A percentile compares a stretch with the other conserved stretches of the same genome.
Conservation (phyloP, 495 filamentous ascomycete genomes). For the Jackrogersella minutella region DNA sequence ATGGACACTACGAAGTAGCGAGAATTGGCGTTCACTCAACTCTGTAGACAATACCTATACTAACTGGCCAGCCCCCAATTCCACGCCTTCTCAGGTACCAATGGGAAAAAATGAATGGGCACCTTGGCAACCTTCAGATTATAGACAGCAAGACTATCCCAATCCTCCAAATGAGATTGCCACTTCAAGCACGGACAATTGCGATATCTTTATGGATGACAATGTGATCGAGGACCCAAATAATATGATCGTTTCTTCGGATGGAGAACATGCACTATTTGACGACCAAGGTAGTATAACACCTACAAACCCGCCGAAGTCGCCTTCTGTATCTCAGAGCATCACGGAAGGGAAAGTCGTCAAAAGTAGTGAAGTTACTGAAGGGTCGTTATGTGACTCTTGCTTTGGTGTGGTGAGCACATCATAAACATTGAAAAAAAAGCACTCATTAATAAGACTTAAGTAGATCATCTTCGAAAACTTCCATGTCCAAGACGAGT, state of each 20-base stretch:
- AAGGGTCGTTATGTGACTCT: not conserved
- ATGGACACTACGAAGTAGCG: not conserved
- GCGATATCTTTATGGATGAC: not conserved
- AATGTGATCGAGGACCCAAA: not conserved
- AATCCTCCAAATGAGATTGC: not conserved
- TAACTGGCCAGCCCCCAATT: not conserved
- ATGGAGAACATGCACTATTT: not conserved
- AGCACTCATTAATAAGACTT: not conserved
- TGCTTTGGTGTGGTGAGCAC: slow-evolving; percentile 23
- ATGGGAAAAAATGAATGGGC: no score
- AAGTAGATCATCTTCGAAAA: slow-evolving; percentile 7
- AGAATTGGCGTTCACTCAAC: not conserved
- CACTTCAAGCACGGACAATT: not conserved
- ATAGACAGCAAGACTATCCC: not conserved
- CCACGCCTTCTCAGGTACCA: not conserved
- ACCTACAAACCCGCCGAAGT: not conserved
- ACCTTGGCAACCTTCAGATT: not conserved
- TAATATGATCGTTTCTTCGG: not conserved
- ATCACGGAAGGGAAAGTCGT: not conserved
- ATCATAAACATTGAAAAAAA: not conserved
- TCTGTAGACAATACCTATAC: not conserved
- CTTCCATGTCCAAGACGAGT: not conserved
- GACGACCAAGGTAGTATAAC: not conserved
- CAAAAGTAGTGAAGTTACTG: not conserved
- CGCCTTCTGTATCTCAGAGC: not conserved